These are phyloP conservation scores for Aspergillus sparsus DNA, from an alignment of 495 filamentous ascomycete species.

Conservation along the genomic window DNA sequence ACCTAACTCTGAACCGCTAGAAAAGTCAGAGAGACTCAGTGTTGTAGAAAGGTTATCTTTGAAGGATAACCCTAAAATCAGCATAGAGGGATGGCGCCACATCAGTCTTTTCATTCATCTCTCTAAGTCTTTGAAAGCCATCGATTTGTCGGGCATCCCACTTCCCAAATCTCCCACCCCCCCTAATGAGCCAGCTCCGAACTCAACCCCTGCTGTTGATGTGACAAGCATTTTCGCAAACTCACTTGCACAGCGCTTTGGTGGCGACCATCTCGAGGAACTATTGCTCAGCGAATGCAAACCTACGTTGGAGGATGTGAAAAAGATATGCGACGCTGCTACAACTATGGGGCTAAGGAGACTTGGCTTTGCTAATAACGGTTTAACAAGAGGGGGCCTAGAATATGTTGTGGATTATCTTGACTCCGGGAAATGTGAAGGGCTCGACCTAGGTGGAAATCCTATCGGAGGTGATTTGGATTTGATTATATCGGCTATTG, in stretches of 20 bases:
- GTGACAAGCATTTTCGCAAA: slow-evolving; percentile 65
- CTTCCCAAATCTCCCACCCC: slow-evolving; percentile 58
- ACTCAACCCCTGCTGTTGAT: slow-evolving; percentile 35
- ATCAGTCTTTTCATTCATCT: slow-evolving; percentile 88
- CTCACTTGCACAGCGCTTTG: slow-evolving; percentile 73
- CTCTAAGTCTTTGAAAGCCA: slow-evolving; percentile 78
- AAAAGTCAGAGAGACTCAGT: slow-evolving; percentile 55
- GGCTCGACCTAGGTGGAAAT: slow-evolving; percentile 93
- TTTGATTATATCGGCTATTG: slow-evolving; percentile 63
- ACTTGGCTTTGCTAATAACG: slow-evolving; percentile 80
- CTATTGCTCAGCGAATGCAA: slow-evolving; percentile 80
- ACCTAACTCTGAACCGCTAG: slow-evolving; percentile 17
- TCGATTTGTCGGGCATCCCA: slow-evolving; percentile 84
- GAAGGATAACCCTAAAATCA: slow-evolving; percentile 87
- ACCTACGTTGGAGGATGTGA: slow-evolving; percentile 67
- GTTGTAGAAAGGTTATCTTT: slow-evolving; percentile 83
- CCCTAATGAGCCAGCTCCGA: slow-evolving; percentile 22
- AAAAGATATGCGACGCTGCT: slow-evolving; percentile 72
- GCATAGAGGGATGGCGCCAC: slow-evolving; percentile 85
- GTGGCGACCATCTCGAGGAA: slow-evolving; percentile 75
- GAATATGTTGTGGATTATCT: slow-evolving; percentile 76
- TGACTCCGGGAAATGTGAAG: slow-evolving; percentile 73
- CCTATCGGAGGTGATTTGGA: slow-evolving; percentile 70
- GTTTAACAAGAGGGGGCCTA: slow-evolving; percentile 69
- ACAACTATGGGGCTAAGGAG: slow-evolving; percentile 71